These are phyloP conservation scores for Tanacetum coccineum DNA, from an alignment of 129 eudicot species.

Conservation along the genomic window DNA sequence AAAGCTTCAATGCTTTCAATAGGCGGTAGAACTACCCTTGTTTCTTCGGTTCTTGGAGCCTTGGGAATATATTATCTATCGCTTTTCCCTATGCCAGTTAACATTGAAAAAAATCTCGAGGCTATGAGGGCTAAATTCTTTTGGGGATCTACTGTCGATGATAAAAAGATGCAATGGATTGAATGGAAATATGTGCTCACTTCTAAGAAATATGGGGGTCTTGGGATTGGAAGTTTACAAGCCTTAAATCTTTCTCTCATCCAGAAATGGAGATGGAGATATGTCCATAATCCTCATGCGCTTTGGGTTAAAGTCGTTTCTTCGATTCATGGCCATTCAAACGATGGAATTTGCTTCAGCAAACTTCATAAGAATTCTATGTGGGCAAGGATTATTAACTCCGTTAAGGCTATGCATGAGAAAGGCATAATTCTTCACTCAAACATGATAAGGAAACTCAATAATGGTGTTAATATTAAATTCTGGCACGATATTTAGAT, in stretches of 20 bases:
- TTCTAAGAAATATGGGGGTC: neutral
- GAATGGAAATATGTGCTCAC: neutral
- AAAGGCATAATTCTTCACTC: neutral
- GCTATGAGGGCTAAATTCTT: neutral
- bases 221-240: no score
- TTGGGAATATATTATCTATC: neutral
- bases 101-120: neutral
- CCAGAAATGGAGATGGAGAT: no score
- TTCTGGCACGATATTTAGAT: neutral
- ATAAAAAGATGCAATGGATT: neutral
- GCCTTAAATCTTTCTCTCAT: no score
- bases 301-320: neutral
- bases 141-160: neutral
- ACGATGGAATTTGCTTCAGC: neutral
- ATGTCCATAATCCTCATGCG: neutral
- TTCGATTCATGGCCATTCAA: neutral
- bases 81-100: neutral
- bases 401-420: neutral
- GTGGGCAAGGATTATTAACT: neutral
- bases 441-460: neutral
- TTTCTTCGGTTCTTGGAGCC: neutral
- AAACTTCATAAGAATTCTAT: neutral
- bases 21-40: neutral
- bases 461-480: neutral
- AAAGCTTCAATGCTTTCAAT: neutral